A percentile compares a stretch with the other conserved stretches of the same genome.
Conservation (phyloP, 192 early-diverging fungal genomes). For the Coemansia sp. region DNA sequence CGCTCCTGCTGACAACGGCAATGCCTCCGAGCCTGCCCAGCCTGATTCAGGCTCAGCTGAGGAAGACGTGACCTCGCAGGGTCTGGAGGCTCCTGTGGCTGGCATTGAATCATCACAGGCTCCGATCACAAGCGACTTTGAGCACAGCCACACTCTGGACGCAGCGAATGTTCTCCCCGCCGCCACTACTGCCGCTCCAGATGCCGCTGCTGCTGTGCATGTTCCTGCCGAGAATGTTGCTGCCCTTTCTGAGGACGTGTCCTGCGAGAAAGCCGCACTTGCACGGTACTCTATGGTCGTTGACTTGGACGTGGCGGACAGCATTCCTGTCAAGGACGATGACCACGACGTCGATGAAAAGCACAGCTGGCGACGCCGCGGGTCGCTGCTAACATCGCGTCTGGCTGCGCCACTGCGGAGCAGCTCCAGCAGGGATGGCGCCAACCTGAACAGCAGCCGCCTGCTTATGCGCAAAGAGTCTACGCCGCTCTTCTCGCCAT, state of each 20-base stretch:
- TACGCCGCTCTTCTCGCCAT: slow-evolving; percentile 27
- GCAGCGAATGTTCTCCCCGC: slow-evolving; percentile 15
- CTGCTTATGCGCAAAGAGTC: slow-evolving; percentile 42
- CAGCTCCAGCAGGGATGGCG: slow-evolving; percentile 19
- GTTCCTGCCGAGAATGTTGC: background rate
- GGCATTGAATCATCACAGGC: background rate
- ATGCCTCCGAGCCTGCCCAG: background rate
- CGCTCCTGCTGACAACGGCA: background rate
- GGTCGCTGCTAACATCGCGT: slow-evolving; percentile 45
- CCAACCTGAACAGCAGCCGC: slow-evolving; percentile 14
- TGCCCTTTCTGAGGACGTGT: background rate
- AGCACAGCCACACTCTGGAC: slow-evolving; percentile 16
- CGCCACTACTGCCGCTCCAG: slow-evolving; percentile 27
- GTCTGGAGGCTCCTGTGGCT: background rate
- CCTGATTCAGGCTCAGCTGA: background rate
- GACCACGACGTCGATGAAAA: slow-evolving; percentile 22
- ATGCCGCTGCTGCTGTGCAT: background rate
- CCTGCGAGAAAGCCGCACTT: slow-evolving; percentile 6
- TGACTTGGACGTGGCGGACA: slow-evolving; percentile 8
- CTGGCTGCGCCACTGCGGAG: slow-evolving; percentile 34
- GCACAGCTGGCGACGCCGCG: slow-evolving; percentile 50
- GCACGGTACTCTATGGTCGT: slow-evolving; percentile 34
- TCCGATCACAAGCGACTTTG: background rate
- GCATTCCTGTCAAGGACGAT: slow-evolving; percentile 6
- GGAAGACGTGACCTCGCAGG: background rate